These are phyloP conservation scores for Ambrosia hybrid DNA, from an alignment of 140 eudicot genomes.

Conservation along the genomic window DNA sequence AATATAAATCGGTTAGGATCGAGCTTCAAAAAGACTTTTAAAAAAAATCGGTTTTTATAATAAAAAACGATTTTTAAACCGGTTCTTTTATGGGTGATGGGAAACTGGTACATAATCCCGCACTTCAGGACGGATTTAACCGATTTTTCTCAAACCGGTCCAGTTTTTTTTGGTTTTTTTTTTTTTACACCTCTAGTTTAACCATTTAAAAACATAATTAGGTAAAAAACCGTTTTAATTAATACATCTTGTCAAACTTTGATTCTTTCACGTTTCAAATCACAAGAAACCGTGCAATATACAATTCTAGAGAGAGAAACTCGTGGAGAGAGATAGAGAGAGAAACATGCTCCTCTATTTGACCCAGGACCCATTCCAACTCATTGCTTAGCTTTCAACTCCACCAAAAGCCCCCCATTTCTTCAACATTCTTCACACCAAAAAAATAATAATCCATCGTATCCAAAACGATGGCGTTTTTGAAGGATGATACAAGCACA, in stretches of 20 bases:
- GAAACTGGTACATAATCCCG: no score
- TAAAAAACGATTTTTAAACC: no score
- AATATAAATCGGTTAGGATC: no score
- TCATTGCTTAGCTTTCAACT: slow-evolving; percentile 28
- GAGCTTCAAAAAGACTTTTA: no score
- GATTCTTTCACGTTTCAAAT: slow-evolving; percentile 20
- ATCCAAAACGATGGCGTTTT: slow-evolving; percentile 29
- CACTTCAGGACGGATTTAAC: no score
- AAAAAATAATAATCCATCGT: not conserved
- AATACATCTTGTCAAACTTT: not conserved
- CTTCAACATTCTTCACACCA: not conserved
- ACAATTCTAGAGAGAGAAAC: slow-evolving; percentile 24
- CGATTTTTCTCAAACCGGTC: no score
- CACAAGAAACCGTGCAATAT: not conserved
- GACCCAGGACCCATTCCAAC: slow-evolving; percentile 35
- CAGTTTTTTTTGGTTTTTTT: no score
- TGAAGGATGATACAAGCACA: slow-evolving; percentile 44
- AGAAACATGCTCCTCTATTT: slow-evolving; percentile 31
- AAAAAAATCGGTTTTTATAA: no score
- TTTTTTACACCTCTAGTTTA: no score
- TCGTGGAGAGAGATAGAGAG: not conserved
- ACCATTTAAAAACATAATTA: slow-evolving; percentile 19
- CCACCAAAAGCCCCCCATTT: slow-evolving; percentile 4
- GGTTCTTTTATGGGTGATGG: no score
- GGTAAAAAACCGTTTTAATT: slow-evolving; percentile 21